Evolutionary conservation across 345 rosid genomes (phyloP), one percentile per base, ranked within the genome.

Genomic region (Tarenaya hassleriana): DNA sequence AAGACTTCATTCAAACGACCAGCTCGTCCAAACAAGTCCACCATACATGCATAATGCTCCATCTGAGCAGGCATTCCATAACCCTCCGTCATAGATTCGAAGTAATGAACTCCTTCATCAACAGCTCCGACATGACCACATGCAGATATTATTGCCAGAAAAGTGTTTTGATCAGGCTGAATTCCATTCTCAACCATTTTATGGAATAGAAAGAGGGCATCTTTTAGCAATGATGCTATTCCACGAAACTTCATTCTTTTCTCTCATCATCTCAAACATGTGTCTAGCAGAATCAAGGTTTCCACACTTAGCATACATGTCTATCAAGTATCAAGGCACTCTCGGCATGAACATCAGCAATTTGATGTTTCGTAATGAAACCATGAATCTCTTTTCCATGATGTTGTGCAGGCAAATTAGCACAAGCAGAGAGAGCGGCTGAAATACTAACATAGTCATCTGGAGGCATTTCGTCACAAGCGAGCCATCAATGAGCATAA

Each of bases 281-380:
- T 16, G 45, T 19, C 64, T 56, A 14, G 89, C 87, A 57, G 61
- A 27, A 32, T 62, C 58, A 47, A 87, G 62, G 62, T 72, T 74
- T 58, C 96, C 96, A n/a, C 89, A 77, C 69, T 87, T 87, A 11
- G 79, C 82, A 54, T 87, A 87, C 96, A 87, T 76, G 60, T 80
- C 85, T 54, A 87, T 52, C n/a, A n/a, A n/a, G n/a, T n/a, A n/a
- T n/a, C 46, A 86, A 67, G 21, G 85, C 71, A 57, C 82, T 75
- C 42, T 75, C 81, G 6, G 76, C 75, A 67, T 74, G 76, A n/a
- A 68, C 49, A 67, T 86, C 88, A 40, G 71, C 61, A 56, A 63
- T 45, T 58, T 75, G 45, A 58, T 58, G 69, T 73, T 66, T 89
- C 27, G 75, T 74, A 81, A 83, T 78, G 62, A 73, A 76, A 42